These are phyloP conservation scores for Cucumis hystrix DNA, from an alignment of 306 rosid species.

Conservation along the genomic window DNA sequence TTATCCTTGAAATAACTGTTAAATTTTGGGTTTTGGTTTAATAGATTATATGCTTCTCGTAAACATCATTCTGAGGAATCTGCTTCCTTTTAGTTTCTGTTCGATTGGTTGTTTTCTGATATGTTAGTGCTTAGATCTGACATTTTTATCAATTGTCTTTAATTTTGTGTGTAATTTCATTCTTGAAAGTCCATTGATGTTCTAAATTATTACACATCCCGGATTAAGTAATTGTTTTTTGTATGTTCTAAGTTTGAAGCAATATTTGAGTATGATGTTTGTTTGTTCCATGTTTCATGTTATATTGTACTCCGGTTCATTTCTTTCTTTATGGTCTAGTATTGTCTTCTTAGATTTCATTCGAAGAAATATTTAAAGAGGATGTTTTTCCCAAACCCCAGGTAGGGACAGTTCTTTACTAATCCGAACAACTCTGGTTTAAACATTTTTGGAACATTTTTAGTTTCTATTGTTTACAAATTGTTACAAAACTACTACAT, in stretches of 20 bases:
- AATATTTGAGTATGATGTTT: no score
- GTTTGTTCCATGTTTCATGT: no score
- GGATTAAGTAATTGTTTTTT: background rate
- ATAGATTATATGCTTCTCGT: background rate
- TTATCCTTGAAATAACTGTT: background rate
- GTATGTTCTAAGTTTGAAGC: background rate
- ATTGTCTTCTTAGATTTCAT: background rate
- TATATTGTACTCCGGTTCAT: no score
- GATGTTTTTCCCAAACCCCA: background rate
- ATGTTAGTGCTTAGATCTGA: background rate
- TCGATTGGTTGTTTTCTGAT: background rate
- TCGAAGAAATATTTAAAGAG: background rate
- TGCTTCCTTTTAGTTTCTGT: background rate
- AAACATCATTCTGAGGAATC: background rate
- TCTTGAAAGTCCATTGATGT: background rate
- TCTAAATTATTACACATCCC: background rate
- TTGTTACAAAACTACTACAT: background rate
- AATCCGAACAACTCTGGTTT: background rate
- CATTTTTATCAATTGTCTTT: background rate
- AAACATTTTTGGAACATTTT: background rate
- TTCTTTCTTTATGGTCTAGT: background rate
- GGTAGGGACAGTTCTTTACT: background rate
- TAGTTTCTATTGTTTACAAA: background rate
- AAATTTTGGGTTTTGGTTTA: background rate
- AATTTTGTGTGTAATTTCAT: no score